These are phyloP conservation scores for Megacollybia marginata DNA, from an alignment of 768 basidiomycete species.

Conservation along the genomic window DNA sequence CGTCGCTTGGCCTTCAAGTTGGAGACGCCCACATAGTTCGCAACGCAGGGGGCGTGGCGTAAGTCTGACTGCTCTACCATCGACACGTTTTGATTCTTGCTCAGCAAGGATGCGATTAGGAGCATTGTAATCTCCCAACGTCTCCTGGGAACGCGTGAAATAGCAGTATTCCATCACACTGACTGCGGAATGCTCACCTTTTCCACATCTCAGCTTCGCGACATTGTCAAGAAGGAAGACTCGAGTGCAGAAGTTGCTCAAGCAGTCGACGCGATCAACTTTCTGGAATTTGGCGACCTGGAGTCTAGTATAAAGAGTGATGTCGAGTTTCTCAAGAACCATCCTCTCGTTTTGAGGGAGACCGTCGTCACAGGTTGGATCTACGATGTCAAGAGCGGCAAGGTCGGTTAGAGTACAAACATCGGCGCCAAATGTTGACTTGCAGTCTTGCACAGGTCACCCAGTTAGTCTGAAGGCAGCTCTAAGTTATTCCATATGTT, in stretches of 20 bases:
- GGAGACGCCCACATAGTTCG: slow-evolving; percentile 48
- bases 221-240: slow-evolving; percentile 25
- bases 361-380: slow-evolving; percentile 43
- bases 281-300: slow-evolving; percentile 31
- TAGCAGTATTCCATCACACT: slow-evolving; percentile 47
- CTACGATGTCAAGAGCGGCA: slow-evolving; percentile 44
- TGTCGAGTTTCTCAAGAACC: slow-evolving; percentile 34
- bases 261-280: slow-evolving; percentile 31
- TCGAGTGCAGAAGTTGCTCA: slow-evolving; percentile 12
- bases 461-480: too few relatives aligned
- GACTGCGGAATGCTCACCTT: slow-evolving; percentile 49
- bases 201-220: slow-evolving; percentile 27
- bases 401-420: slow-evolving; percentile 24
- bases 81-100: neutral
- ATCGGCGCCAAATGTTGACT: too few relatives aligned
- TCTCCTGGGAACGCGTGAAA: slow-evolving; percentile 39
- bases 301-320: slow-evolving; percentile 34
- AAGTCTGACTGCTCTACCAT: slow-evolving; percentile 11
- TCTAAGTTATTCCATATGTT: too few relatives aligned
- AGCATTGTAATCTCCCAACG: slow-evolving; percentile 45
- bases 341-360: slow-evolving; percentile 31
- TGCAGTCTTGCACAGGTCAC: too few relatives aligned
- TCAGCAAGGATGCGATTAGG: slow-evolving; percentile 40
- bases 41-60: slow-evolving; percentile 45
- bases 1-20: slow-evolving; percentile 36